Conservation (phyloP, 139 green algal species). For the Tetradesmus lagerheimii region DNA sequence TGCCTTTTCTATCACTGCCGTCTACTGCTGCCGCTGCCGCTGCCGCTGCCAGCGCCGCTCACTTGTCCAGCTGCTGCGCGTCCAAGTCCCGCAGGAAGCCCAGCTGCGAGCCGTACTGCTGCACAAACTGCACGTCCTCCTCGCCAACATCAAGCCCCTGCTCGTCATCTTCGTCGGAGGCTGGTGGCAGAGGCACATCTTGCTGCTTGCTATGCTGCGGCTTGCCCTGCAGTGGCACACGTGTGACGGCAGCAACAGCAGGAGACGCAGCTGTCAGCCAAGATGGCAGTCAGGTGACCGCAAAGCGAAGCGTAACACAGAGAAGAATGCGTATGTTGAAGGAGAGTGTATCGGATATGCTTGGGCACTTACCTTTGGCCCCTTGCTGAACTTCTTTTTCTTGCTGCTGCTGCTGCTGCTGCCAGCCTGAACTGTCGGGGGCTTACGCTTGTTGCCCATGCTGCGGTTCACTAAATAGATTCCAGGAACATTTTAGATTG, state of each 20-base stretch:
- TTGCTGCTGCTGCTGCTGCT: constrained; percentile 8
- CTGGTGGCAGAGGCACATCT: constrained; percentile 42
- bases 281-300: neutral
- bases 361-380: neutral
- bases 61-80: constrained; percentile 56
- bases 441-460: constrained; percentile 42
- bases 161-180: constrained; percentile 26
- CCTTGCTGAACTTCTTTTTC: constrained; percentile 22
- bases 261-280: neutral
- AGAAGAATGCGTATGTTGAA: no score
- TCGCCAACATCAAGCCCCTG: constrained; percentile 56
- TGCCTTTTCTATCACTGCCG: no score
- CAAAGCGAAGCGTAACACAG: neutral
- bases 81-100: constrained; percentile 66
- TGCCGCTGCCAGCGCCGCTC: neutral
- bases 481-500: neutral
- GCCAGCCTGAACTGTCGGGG: neutral
- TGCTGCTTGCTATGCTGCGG: constrained; percentile 14
- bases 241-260: neutral
- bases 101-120: constrained; percentile 53
- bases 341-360: neutral
- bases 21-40: no score
- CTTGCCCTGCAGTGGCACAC: constrained; percentile 9
- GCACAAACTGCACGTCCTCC: constrained; percentile 75
- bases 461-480: neutral